Evolutionary conservation across 768 basidiomycete genomes (phyloP).

Genomic region (Trichaptum fuscoviolaceum): DNA sequence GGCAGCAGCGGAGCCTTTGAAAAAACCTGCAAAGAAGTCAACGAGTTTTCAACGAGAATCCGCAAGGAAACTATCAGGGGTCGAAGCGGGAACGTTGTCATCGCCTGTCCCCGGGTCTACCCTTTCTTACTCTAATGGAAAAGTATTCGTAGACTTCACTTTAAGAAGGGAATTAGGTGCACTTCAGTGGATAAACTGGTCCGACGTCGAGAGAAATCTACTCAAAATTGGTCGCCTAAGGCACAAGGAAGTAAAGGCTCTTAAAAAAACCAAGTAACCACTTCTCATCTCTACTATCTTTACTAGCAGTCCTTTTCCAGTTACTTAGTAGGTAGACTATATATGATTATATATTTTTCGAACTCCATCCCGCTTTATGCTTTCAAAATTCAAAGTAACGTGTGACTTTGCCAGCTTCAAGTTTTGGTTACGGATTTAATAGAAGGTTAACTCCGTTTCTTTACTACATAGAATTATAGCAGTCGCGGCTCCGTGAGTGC

Average conservation of each 20-base stretch:
- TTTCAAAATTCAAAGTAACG: no score
- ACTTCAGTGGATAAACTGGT: conserved; percentile 1
- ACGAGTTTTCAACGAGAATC: background rate
- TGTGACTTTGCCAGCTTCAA: no score
- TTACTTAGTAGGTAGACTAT: no score
- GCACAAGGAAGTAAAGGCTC: background rate
- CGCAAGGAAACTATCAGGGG: background rate
- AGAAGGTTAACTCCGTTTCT: no score
- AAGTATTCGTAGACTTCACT: background rate
- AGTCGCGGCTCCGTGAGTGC: no score
- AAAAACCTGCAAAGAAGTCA: background rate
- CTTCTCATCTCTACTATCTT: no score
- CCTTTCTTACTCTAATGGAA: background rate
- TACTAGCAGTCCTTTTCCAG: no score
- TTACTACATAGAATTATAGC: no score
- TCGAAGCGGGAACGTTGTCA: background rate
- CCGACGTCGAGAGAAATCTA: background rate
- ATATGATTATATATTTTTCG: no score
- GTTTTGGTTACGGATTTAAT: no score
- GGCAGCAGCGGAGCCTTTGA: background rate
- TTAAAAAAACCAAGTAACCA: no score
- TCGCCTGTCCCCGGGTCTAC: background rate
- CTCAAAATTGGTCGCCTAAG: background rate
- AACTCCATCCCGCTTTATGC: no score
- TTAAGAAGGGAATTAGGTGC: background rate